Percentiles rank a stretch among this genome's conserved stretches.
phyloP scores from a whole-genome alignment of 176 grass and related monocot genomes.

The Elaeis guineensis region DNA sequence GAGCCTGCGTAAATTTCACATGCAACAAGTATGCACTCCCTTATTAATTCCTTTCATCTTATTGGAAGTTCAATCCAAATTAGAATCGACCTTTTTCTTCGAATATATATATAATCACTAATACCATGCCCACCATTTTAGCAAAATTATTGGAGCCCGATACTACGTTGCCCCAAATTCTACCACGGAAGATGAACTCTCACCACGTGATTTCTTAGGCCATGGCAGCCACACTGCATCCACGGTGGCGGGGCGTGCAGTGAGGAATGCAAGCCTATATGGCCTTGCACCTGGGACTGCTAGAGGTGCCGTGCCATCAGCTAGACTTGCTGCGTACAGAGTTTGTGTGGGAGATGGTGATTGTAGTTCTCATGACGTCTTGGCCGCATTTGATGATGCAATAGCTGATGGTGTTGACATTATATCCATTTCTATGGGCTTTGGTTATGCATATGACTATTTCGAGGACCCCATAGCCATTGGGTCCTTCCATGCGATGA shows the following conservation, averaged over 20 bases:
- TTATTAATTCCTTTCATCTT: too few species aligned
- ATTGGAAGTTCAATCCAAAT: too few species aligned
- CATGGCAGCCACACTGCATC: slow-evolving; percentile 36
- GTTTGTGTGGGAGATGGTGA: slow-evolving; percentile 6
- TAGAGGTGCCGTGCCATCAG: slow-evolving; percentile 26
- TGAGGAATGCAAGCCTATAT: slow-evolving; percentile 7
- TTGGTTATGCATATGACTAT: background rate
- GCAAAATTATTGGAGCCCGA: slow-evolving; percentile 37
- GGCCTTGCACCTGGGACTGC: slow-evolving; percentile 12
- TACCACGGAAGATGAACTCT: background rate
- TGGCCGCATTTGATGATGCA: slow-evolving; percentile 35
- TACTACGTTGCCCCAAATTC: slow-evolving; percentile 1
- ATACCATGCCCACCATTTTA: background rate
- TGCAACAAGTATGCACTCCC: slow-evolving; percentile 28
- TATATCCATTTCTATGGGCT: slow-evolving; percentile 8
- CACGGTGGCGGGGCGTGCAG: slow-evolving; percentile 18
- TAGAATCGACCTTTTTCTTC: too few species aligned
- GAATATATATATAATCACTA: too few species aligned
- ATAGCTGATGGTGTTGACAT: slow-evolving; percentile 38
- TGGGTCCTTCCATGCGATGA: slow-evolving; percentile 33
- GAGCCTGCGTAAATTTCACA: slow-evolving; percentile 3
- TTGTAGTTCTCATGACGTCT: slow-evolving; percentile 21
- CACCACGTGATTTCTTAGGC: slow-evolving; percentile 17
- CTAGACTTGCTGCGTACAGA: slow-evolving; percentile 31
- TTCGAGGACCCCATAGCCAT: slow-evolving; percentile 21